Conservation (phyloP, 306 rosid genomes). For the Vachellia pachyceras region DNA sequence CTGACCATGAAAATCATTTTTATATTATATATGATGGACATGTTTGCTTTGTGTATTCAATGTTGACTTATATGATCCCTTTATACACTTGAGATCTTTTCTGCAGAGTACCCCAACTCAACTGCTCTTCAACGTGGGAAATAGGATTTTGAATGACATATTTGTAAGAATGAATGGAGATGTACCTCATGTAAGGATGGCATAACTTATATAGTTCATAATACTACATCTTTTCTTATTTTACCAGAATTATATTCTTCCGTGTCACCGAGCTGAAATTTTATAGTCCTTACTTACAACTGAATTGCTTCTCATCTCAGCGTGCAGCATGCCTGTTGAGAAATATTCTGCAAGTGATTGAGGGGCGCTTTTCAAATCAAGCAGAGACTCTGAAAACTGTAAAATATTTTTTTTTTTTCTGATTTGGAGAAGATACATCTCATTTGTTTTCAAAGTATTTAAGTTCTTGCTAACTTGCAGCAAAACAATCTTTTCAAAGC, state of each 20-base stretch:
- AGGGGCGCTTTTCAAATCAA: constrained; percentile 71
- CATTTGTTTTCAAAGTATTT: constrained; percentile 39
- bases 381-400: constrained; percentile 79
- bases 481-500: constrained; percentile 72
- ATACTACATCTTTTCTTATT: constrained; percentile 13
- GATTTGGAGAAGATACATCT: constrained; percentile 11
- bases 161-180: constrained; percentile 67
- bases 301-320: constrained; percentile 54
- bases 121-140: constrained; percentile 67
- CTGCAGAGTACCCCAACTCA: constrained; percentile 75
- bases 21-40: neutral
- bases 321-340: constrained; percentile 71
- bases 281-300: constrained; percentile 25
- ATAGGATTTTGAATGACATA: constrained; percentile 70
- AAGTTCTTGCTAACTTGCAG: constrained; percentile 56
- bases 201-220: constrained; percentile 42
- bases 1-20: constrained; percentile 7
- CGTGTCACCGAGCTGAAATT: constrained; percentile 10
- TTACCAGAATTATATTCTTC: constrained; percentile 12
- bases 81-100: constrained; percentile 42
- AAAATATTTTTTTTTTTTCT: constrained; percentile 35
- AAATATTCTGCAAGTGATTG: constrained; percentile 79
- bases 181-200: constrained; percentile 72
- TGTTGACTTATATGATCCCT: constrained; percentile 32
- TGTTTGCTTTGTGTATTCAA: constrained; percentile 1